Percentiles rank a stretch among this genome's conserved stretches.
Conservation (phyloP, 1,139 yeast genomes). For the Taphrina wiesneri region DNA sequence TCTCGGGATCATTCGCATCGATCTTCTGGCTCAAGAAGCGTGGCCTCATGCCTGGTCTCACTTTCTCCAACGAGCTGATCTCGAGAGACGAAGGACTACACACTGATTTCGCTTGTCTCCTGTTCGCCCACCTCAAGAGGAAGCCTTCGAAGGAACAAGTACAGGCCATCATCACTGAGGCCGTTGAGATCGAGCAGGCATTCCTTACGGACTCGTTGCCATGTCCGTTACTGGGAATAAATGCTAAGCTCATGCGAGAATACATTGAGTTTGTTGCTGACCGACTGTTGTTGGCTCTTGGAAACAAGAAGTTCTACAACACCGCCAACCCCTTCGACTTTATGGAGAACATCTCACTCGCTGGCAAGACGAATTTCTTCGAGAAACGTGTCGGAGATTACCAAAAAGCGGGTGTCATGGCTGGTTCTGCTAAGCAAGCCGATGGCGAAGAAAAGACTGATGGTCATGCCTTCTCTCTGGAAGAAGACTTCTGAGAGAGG, state of each 20-base stretch:
- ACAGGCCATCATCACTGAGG: slow-evolving; percentile 86
- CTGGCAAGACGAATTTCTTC: slow-evolving; percentile 98
- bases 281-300: slow-evolving; percentile 82
- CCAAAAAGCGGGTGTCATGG: slow-evolving; percentile 99
- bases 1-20: slow-evolving; percentile 96
- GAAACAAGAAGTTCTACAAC: slow-evolving; percentile 84
- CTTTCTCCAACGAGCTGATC: slow-evolving; percentile 93
- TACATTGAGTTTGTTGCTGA: slow-evolving; percentile 98
- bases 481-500: slow-evolving; percentile 50
- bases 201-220: slow-evolving; percentile 94
- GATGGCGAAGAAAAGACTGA: slow-evolving; percentile 50
- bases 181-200: slow-evolving; percentile 90
- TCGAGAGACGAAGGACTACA: slow-evolving; percentile 98
- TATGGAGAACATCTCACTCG: slow-evolving; percentile 96
- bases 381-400: slow-evolving; percentile 99
- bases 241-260: slow-evolving; percentile 87
- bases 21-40: slow-evolving; percentile 96
- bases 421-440: slow-evolving; percentile 51
- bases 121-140: slow-evolving; percentile 87
- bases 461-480: slow-evolving; percentile 46
- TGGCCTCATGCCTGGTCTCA: slow-evolving; percentile 97
- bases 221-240: slow-evolving; percentile 89
- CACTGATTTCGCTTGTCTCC: slow-evolving; percentile 95
- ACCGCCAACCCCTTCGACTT: slow-evolving; percentile 94
- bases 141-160: slow-evolving; percentile 80